Conservation (phyloP, 208 protist species). For the Acanthamoeba polyphaga region DNA sequence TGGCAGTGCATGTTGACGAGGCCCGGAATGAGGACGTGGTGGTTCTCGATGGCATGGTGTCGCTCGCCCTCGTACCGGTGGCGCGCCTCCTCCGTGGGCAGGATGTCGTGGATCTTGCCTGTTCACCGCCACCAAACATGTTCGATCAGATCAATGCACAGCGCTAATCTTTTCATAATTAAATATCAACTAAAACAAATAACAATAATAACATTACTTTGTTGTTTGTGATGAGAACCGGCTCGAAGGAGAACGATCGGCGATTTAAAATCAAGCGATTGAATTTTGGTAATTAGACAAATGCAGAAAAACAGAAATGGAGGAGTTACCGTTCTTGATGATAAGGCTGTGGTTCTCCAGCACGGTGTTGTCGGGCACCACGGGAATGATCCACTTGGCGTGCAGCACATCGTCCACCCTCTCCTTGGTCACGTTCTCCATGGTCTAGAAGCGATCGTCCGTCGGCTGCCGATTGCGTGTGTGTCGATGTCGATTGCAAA, state of each 20-base stretch:
- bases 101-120: conserved; percentile 62
- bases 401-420: conserved; percentile 77
- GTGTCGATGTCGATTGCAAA: too few species aligned
- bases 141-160: too few species aligned
- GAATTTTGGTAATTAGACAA: not conserved
- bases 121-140: not conserved
- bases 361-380: conserved; percentile 77
- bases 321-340: conserved; percentile 61
- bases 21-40: conserved; percentile 82
- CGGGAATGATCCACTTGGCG: conserved; percentile 86
- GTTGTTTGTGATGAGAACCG: too few species aligned
- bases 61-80: not conserved
- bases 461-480: too few species aligned
- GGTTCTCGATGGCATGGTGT: not conserved
- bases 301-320: not conserved
- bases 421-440: not conserved
- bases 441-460: not conserved
- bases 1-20: conserved; percentile 86
- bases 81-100: conserved; percentile 39
- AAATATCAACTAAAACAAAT: too few species aligned
- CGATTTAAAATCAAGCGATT: too few species aligned
- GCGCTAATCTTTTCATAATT: too few species aligned
- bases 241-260: too few species aligned
- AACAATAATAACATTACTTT: too few species aligned
- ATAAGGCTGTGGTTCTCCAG: conserved; percentile 82